A percentile compares a stretch with the other conserved stretches of the same genome.
phyloP scores from a whole-genome alignment of 306 rosid species.

The Quercus dentata region DNA sequence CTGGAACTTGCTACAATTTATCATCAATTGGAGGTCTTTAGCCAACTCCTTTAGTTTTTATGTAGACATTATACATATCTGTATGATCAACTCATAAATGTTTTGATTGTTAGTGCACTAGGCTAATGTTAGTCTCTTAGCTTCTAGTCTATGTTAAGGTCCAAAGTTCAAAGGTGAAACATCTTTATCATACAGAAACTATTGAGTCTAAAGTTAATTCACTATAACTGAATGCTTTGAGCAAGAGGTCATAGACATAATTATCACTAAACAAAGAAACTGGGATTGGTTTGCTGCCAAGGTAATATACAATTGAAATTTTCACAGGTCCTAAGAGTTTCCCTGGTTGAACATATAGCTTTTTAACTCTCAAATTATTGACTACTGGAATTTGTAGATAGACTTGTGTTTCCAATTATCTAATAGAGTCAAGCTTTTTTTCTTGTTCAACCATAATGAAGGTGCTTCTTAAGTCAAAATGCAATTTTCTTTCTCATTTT shows the following conservation, averaged over 20 bases:
- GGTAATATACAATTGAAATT: too few relatives aligned
- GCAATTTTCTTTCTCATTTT: too few relatives aligned
- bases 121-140: constrained; percentile 12
- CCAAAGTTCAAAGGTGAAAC: constrained; percentile 3
- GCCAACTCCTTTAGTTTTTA: constrained; percentile 1
- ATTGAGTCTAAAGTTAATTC: background rate
- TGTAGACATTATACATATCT: constrained; percentile 4
- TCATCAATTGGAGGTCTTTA: background rate
- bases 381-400: too few relatives aligned
- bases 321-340: too few relatives aligned
- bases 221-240: background rate
- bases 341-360: too few relatives aligned
- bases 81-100: background rate
- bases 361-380: too few relatives aligned
- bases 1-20: background rate
- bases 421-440: too few relatives aligned
- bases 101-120: constrained; percentile 4
- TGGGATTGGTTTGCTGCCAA: too few relatives aligned
- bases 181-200: background rate
- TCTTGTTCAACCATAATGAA: too few relatives aligned
- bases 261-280: background rate
- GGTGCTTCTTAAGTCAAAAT: too few relatives aligned
- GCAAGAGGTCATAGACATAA: background rate
- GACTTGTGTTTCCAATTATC: too few relatives aligned
- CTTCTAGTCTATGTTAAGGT: background rate